These are phyloP conservation scores for Lachnellula arida DNA, from an alignment of 2,329 filamentous ascomycete species.

Conservation along the genomic window DNA sequence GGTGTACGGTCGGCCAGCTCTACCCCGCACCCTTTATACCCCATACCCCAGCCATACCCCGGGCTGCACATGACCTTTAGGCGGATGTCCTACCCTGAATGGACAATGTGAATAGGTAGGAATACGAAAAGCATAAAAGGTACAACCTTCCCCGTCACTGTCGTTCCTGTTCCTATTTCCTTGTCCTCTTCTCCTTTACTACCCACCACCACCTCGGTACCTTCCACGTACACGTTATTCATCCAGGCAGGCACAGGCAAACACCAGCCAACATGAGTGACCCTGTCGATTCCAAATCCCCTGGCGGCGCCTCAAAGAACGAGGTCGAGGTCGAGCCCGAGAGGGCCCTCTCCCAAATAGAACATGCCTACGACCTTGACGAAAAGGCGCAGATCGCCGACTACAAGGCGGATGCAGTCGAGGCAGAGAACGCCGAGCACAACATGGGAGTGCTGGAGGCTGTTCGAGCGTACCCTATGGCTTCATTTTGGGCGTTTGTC, in stretches of 20 bases:
- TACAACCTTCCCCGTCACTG: background rate
- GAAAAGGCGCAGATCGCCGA: constrained; percentile 22
- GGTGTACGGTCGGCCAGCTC: too few relatives aligned
- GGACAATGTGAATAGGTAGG: background rate
- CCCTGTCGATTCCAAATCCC: constrained; percentile 10
- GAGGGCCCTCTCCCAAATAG: constrained; percentile 18
- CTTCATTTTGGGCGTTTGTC: constrained; percentile 50
- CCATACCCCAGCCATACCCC: too few relatives aligned
- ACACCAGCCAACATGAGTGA: constrained; percentile 13
- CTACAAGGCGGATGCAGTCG: constrained; percentile 30
- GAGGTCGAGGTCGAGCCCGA: constrained; percentile 23
- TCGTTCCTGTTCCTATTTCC: background rate
- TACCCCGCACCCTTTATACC: too few relatives aligned
- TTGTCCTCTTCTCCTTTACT: background rate
- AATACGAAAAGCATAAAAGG: background rate
- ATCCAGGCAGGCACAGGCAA: background rate
- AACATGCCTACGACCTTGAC: constrained; percentile 32
- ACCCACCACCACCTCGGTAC: too few relatives aligned
- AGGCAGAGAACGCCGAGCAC: constrained; percentile 52
- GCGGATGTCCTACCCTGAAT: too few relatives aligned
- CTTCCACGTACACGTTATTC: background rate
- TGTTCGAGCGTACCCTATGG: constrained; percentile 47
- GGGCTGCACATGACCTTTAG: too few relatives aligned
- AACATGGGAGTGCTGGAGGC: constrained; percentile 45
- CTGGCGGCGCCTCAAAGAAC: background rate